Evolutionary conservation across 108 stramenopile genomes (phyloP).

Genomic region (Discostella stelligeroides): DNA sequence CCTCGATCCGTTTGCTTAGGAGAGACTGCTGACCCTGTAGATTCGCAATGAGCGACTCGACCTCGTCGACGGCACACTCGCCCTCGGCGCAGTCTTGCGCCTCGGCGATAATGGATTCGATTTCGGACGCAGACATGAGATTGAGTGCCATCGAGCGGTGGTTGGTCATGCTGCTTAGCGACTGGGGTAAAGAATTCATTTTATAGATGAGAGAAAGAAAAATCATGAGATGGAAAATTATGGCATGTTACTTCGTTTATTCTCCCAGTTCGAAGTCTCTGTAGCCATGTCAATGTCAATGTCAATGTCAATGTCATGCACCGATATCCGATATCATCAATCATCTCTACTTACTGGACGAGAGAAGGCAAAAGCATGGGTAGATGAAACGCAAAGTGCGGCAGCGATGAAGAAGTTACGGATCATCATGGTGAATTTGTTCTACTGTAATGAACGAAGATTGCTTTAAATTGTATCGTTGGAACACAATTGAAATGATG

Average conservation of each 20-base stretch:
- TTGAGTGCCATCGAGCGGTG: constrained; percentile 46
- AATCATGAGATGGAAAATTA: too few species aligned
- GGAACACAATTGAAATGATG: too few species aligned
- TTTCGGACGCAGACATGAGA: constrained; percentile 67
- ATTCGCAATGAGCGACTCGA: constrained; percentile 58
- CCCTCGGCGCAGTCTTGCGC: constrained; percentile 62
- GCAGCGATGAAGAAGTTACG: constrained; percentile 42
- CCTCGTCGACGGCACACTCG: constrained; percentile 80
- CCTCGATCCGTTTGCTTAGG: constrained; percentile 53
- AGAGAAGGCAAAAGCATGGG: constrained; percentile 32
- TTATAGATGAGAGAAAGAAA: too few species aligned
- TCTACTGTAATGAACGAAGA: too few species aligned
- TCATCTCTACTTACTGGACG: constrained; percentile 4
- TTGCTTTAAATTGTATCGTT: too few species aligned
- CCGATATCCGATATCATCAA: too few species aligned
- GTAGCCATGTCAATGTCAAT: too few species aligned
- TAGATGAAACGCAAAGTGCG: constrained; percentile 32
- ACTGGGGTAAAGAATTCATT: constrained; percentile 15
- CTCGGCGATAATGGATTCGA: constrained; percentile 54
- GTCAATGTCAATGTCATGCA: too few species aligned
- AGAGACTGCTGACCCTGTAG: constrained; percentile 63
- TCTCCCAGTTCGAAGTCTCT: too few species aligned
- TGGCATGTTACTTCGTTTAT: too few species aligned
- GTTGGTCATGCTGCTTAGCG: constrained; percentile 20
- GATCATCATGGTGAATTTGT: constrained; percentile 29